Evolutionary conservation across 164 flowering plant species (phyloP).

Genomic region (Chimonanthus salicifolius): DNA sequence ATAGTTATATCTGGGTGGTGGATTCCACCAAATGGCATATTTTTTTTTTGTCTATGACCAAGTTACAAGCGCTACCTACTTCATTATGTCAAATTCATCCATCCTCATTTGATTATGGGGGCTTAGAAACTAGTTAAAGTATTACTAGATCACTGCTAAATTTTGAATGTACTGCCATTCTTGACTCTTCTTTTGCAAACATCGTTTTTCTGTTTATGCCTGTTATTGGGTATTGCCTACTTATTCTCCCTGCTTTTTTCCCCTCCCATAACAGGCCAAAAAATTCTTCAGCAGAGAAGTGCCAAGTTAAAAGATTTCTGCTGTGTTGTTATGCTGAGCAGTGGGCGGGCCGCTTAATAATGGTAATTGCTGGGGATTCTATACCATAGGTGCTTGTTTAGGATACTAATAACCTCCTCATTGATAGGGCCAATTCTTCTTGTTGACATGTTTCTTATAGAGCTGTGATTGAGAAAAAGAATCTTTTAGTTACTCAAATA

Average conservation of each 20-base stretch:
- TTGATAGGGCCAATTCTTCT: background rate
- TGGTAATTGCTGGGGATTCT: background rate
- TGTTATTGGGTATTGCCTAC: background rate
- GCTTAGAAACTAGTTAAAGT: too few relatives aligned
- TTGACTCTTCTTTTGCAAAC: background rate
- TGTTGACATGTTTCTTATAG: background rate
- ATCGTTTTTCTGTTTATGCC: background rate
- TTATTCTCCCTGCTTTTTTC: background rate
- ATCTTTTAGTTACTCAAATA: background rate
- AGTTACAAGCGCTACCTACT: too few relatives aligned
- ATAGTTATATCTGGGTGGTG: too few relatives aligned
- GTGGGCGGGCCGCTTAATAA: background rate
- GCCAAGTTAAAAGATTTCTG: conserved; percentile 4
- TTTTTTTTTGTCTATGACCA: too few relatives aligned
- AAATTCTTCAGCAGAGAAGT: conserved; percentile 24
- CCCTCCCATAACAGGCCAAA: conserved; percentile 20
- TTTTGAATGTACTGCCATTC: too few relatives aligned
- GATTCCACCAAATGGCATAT: too few relatives aligned
- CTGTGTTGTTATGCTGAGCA: background rate
- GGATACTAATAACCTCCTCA: conserved; percentile 3
- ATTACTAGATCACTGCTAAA: too few relatives aligned
- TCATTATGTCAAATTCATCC: too few relatives aligned
- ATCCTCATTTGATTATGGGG: too few relatives aligned
- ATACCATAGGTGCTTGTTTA: background rate
- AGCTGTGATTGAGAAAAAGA: background rate